A percentile compares a stretch with the other conserved stretches of the same genome.
These are phyloP conservation scores for Orbilia oligospora DNA, from an alignment of 2,329 filamentous ascomycete genomes.

Conservation along the genomic window DNA sequence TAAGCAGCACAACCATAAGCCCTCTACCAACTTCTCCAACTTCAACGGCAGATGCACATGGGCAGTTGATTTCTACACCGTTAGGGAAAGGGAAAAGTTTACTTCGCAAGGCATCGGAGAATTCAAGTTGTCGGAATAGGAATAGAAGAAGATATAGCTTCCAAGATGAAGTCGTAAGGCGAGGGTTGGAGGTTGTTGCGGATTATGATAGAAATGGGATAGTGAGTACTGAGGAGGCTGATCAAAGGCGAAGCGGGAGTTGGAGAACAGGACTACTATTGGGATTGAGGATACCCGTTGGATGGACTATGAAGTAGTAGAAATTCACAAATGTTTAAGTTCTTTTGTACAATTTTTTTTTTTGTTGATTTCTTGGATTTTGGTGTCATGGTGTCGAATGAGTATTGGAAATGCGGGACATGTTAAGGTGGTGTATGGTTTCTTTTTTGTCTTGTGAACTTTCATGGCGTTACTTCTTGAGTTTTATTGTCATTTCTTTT, in stretches of 20 bases:
- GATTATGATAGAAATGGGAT: conserved; percentile 40
- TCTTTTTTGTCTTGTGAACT: background rate
- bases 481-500: background rate
- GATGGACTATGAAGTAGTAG: conserved; percentile 54
- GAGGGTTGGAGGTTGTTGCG: conserved; percentile 43
- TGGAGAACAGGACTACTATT: conserved; percentile 45
- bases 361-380: background rate
- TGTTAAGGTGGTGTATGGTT: conserved; percentile 6
- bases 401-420: background rate
- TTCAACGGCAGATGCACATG: conserved; percentile 42
- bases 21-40: conserved; percentile 40
- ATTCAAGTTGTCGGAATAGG: conserved; percentile 14
- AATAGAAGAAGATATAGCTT: conserved; percentile 34
- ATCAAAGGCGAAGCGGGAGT: conserved; percentile 34
- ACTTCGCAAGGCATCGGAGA: conserved; percentile 36
- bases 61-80: conserved; percentile 44
- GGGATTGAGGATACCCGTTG: conserved; percentile 40
- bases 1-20: background rate
- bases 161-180: conserved; percentile 25
- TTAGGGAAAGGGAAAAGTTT: conserved; percentile 42
- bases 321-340: background rate
- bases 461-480: conserved; percentile 39
- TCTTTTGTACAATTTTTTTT: background rate
- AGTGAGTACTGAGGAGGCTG: conserved; percentile 41
- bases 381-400: conserved; percentile 21